phyloP scores from a whole-genome alignment of 768 basidiomycete species.

The Termitomyces sp. region DNA sequence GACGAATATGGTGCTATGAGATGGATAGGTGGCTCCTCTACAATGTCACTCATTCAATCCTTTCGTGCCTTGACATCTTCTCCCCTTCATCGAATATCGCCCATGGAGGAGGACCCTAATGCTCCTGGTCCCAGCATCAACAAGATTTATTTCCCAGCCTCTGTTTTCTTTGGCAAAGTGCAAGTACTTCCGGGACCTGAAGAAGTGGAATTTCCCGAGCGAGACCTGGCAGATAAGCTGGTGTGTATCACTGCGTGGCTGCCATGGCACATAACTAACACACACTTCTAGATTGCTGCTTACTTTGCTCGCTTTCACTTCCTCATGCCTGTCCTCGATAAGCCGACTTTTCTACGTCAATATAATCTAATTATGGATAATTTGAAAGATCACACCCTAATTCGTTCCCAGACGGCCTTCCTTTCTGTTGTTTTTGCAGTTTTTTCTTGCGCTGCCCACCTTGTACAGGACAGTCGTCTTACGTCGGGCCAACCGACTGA shows the following conservation, averaged over 20 bases:
- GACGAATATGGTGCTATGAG: conserved; percentile 89
- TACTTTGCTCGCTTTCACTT: conserved; percentile 89
- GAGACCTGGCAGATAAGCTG: conserved; percentile 83
- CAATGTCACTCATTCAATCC: conserved; percentile 88
- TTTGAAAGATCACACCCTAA: conserved; percentile 43
- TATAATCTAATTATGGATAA: conserved; percentile 76
- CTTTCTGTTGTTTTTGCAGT: conserved; percentile 81
- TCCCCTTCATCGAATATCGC: conserved; percentile 72
- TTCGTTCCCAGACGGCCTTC: conserved; percentile 67
- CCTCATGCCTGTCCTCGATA: conserved; percentile 83
- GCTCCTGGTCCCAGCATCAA: conserved; percentile 77
- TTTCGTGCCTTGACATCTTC: conserved; percentile 74
- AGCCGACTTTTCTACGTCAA: conserved; percentile 71
- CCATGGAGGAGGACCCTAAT: conserved; percentile 79
- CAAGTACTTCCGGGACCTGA: conserved; percentile 77
- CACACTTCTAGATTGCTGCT: conserved; percentile 60
- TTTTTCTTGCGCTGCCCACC: conserved; percentile 82
- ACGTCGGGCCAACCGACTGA: conserved; percentile 51
- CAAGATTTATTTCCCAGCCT: conserved; percentile 84
- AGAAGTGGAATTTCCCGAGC: conserved; percentile 82
- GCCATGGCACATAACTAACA: conserved; percentile 18
- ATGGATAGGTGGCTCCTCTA: conserved; percentile 90
- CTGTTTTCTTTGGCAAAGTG: conserved; percentile 83
- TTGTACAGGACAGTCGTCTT: conserved; percentile 71
- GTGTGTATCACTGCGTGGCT: conserved; percentile 38